Evolutionary conservation across 2,329 filamentous ascomycete genomes (phyloP).

Genomic region (Colletotrichum sp.): DNA sequence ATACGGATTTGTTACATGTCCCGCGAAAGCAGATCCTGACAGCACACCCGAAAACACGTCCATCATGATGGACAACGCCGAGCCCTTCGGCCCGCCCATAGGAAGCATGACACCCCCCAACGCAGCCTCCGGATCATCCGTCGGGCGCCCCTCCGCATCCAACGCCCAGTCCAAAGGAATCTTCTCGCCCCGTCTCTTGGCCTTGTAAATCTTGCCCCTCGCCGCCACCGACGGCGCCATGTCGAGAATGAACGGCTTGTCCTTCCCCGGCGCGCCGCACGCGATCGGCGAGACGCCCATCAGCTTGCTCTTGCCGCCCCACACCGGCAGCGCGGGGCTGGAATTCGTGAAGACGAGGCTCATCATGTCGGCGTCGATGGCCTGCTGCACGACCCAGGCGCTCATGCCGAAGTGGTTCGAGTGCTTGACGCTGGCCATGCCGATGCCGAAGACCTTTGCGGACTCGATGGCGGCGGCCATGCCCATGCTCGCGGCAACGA

Average conservation of each 20-base stretch:
- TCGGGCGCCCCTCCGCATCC: conserved; percentile 71
- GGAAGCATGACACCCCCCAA: conserved; percentile 82
- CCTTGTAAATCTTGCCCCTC: conserved; percentile 76
- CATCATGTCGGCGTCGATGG: conserved; percentile 74
- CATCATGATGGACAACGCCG: conserved; percentile 82
- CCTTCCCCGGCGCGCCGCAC: conserved; percentile 72
- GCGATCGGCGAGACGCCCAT: conserved; percentile 78
- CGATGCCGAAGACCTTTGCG: conserved; percentile 70
- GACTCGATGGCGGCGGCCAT: conserved; percentile 73
- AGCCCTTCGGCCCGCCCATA: conserved; percentile 86
- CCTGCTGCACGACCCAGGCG: conserved; percentile 81
- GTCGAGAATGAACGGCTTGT: conserved; percentile 72
- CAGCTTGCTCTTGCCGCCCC: conserved; percentile 70
- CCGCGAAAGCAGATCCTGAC: conserved; percentile 79
- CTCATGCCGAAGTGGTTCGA: conserved; percentile 87
- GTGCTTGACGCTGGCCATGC: conserved; percentile 76
- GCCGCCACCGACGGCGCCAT: conserved; percentile 76
- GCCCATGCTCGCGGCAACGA: conserved; percentile 69
- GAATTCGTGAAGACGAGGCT: conserved; percentile 75
- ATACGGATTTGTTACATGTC: conserved; percentile 78
- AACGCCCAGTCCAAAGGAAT: conserved; percentile 79
- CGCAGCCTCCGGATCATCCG: conserved; percentile 73
- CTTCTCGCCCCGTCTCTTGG: conserved; percentile 67
- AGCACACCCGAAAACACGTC: conserved; percentile 84
- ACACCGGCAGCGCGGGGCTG: conserved; percentile 74